Evolutionary conservation across 306 rosid genomes (phyloP), one percentile per base, ranked within the genome.

Genomic region (Castanopsis chinensis): DNA sequence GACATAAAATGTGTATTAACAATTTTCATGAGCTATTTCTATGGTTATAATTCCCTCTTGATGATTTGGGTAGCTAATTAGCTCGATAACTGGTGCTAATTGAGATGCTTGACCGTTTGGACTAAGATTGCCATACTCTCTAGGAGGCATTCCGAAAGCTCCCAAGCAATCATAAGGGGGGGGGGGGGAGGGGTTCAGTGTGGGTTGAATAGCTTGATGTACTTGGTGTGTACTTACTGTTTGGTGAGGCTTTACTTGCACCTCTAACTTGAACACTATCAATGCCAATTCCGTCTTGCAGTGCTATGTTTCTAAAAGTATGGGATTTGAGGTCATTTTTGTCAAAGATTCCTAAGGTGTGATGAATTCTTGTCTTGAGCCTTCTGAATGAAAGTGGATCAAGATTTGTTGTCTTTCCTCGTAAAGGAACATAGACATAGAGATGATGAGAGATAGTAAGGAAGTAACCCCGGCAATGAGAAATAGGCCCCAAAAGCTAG

Each of bases 401-500:
- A n/a, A n/a, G n/a, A n/a, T n/a, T n/a, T n/a, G n/a, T n/a, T n/a
- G n/a, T n/a, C n/a, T n/a, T n/a, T n/a, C n/a, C n/a, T n/a, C n/a
- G n/a, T n/a, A n/a, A n/a, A n/a, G n/a, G n/a, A n/a, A 74, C 14
- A 57, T 11, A n/a, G 52, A 18, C 3, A 5, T 5, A 52, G 53
- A 88, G 65, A 83, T 9, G 30, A 74, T 1, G 2, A 90, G 83
- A 17, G 90, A 83, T 3, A 55, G 18, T 5, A 84, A 0, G 0
- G 87, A 86, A 74, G 87, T 76, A 37, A 33, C 49, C 20, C 87
- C 84, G 5, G 83, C 87, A n/a, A 88, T 69, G 19, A 90, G 83
- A 76, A 90, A 90, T 6, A 90, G 83, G 5, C 91, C 93, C 86
- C 90, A 72, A 21, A 91, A 91, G 82, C 87, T 89, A 35, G 43